Evolutionary conservation across 495 filamentous ascomycete genomes (phyloP), one percentile per base, ranked within the genome.

Genomic region (Penicillium cataractarum): DNA sequence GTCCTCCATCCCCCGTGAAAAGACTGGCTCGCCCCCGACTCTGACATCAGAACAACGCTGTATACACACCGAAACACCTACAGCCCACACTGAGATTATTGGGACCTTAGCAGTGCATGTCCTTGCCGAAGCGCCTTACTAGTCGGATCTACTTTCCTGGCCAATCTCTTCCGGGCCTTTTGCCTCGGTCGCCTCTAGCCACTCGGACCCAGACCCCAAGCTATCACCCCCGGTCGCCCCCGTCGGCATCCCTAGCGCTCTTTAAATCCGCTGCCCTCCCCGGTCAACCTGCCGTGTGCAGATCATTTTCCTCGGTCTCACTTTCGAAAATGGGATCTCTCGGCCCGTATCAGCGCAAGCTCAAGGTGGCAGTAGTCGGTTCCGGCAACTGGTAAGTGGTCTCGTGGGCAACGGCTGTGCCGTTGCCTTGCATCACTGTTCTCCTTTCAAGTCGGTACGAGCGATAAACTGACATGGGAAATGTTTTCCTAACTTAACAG

Each of bases 361-460:
- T 97, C 84, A 97, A 93, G 83, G 91, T 99, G 65, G 90, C 92
- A 22, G 87, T 99, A 32, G 86, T 99, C 31, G 96, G 96, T 44
- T 97, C 92, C 54, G 96, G 96, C 62, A 99, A 99, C 76, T 99
- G 96, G 94, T 93, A 82, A 63, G 83, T 54, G 46, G 22, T 50
- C 24, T 50, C 46, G 33, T 48, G 53, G n/a, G 22, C 55, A 50
- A n/a, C 35, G 1, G 9, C 7, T 21, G 8, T 3, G 19, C 39
- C 39, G 39, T 19, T n/a, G n/a, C n/a, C 2, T 17, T 42, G 6
- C 19, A 42, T 42, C 39, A 42, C 39, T 19, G n/a, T n/a, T 19
- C 39, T 33, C 17, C 39, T 7, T 12, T 21, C 40, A 10, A 1
- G 12, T 21, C 40, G 4, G 3, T 21, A 22, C 3, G 21, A 22